Percentiles rank a stretch among this genome's conserved stretches.
phyloP scores from a whole-genome alignment of 176 grass and related monocot species.

The Ensete glaucum region DNA sequence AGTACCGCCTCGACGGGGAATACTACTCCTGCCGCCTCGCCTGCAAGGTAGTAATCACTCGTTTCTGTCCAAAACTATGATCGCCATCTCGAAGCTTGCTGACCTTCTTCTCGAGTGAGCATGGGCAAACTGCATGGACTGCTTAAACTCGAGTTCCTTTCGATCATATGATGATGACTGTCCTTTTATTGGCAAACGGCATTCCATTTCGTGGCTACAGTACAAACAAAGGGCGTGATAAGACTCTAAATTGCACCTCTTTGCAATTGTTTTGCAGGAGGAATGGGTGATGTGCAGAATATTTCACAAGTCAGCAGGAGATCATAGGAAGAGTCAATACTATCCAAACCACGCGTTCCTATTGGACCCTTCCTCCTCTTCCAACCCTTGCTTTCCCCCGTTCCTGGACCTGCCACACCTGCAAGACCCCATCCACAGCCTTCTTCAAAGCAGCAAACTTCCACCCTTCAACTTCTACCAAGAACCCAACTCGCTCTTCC shows the following conservation, averaged over 20 bases:
- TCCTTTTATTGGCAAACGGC: neutral
- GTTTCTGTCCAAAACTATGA: neutral
- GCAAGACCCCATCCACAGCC: constrained; percentile 11
- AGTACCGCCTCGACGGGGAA: constrained; percentile 88
- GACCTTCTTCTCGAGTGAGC: constrained; percentile 8
- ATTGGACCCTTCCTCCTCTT: constrained; percentile 26
- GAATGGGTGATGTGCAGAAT: constrained; percentile 99
- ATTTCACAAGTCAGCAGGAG: constrained; percentile 64
- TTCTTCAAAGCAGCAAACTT: constrained; percentile 24
- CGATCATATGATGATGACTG: neutral
- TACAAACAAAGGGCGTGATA: neutral
- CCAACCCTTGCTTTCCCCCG: constrained; percentile 45
- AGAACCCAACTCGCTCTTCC: constrained; percentile 14
- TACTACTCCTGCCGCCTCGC: constrained; percentile 50
- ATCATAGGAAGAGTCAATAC: constrained; percentile 46
- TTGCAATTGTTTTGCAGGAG: constrained; percentile 36
- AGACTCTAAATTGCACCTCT: constrained; percentile 1
- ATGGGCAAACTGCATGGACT: neutral
- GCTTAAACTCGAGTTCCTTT: neutral
- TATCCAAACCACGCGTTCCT: constrained; percentile 25
- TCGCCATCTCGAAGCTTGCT: neutral
- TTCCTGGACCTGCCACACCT: constrained; percentile 36
- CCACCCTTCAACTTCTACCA: constrained; percentile 27
- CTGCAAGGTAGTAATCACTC: constrained; percentile 43
- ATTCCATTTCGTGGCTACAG: neutral